Evolutionary conservation across 1,139 yeast genomes (phyloP), one percentile per base, ranked within the genome.

Genomic region (Zygoascus hellenicus): DNA sequence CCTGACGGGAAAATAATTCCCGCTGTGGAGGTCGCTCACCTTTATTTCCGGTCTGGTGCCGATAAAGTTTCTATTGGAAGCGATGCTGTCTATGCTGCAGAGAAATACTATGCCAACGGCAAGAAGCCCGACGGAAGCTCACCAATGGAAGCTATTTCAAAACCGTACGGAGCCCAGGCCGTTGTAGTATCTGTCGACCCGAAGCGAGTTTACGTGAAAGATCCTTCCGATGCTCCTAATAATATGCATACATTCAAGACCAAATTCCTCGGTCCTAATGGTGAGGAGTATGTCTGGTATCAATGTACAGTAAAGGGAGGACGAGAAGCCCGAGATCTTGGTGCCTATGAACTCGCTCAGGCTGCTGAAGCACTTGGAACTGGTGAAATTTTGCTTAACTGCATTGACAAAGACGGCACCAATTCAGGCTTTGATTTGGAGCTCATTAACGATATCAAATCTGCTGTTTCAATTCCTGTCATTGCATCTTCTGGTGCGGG

Each of bases 401-500:
- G 97, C 58, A 92, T 92, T 53, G 98, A 92, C 67, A 87, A 87
- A 66, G 98, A 92, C 66, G 98, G 98, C 3, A 80, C 96, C 9
- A 92, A 92, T 63, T 78, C 87, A 26, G 98, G 98, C 0, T 92
- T 78, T 63, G 97, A 92, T 60, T 72, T 88, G 49, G 97, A 92
- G 63, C 73, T 92, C 44, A 78, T 92, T 45, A 69, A 75, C 15
- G 94, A 85, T 60, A 81, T 88, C 49, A 92, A 92, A 61, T 59
- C 71, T 2, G 81, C 83, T 0, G 95, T 88, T 7, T 70, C 74
- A 1, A 84, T 92, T 45, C 98, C 98, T 0, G 97, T 92, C 1
- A 92, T 92, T 65, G 97, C 98, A 0, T 88, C 97, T 16, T 83
- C 95, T 50, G 98, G 98, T 43, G 98, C 98, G 5, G 98, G 98